Base-by-base conservation (phyloP, 306 rosid genomes). In the Myrica gale region DNA sequence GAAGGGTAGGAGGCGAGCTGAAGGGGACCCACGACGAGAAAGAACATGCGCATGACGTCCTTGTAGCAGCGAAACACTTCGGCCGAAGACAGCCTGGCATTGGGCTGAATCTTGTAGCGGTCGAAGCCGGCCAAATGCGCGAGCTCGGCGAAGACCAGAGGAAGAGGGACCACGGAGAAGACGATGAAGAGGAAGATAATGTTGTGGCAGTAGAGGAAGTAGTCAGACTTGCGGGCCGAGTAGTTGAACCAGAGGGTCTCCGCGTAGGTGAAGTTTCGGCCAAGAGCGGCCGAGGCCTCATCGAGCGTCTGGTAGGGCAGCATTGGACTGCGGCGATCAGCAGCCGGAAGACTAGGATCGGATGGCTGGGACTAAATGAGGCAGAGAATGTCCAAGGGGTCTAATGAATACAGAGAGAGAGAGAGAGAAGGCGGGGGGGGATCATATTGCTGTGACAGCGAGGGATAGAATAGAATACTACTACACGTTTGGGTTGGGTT, bases 201-300 rank as follows among this genome's bases (percentile, higher is more conserved):
- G 83, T 88, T 91, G 76, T 93, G 98, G 79, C 91, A 85, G 81
- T 82, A 91, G 53, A 93, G 97, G 42, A 85, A 74, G 87, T 89
- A 88, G 66, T 91, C 92, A 74, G 97, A 78, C 85, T 88, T 91
- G 4, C 58, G 17, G 12, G 89, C 90, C 0, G 98, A 91, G 88
- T 93, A 93, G 21, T 86, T 86, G 85, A 89, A 89, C 98, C 98
- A 93, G 9, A 91, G 50, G 19, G 88, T 87, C 85, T 93, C 96
- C 39, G 80, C 83, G 20, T 44, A 58, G 26, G 91, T 89, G 69
- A 93, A 89, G 74, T 85, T 87, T 20, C 93, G 87, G 50, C 91
- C 89, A 12, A 91, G 87, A 9, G 85, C 83, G 13, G 79, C 75
- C 83, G 83, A 39, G 9, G 97, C 99, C 12, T 84, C 92, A 8